Base-by-base conservation (phyloP, 805 yeast genomes). In the Kodamaea hsintzibuensis region DNA sequence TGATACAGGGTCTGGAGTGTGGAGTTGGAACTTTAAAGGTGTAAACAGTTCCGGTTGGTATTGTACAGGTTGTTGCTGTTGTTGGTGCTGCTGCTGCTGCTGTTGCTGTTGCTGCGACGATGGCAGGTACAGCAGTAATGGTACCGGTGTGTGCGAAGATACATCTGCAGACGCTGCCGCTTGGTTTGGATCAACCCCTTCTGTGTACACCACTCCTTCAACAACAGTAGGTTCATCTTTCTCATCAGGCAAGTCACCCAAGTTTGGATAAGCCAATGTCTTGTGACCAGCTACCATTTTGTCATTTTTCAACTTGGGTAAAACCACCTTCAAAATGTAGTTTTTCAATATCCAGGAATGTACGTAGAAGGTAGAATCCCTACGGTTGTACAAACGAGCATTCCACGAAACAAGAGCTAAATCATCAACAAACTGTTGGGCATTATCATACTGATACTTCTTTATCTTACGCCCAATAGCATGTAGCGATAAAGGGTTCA, bases 391-490 rank as follows among this genome's bases (percentile, higher is more conserved):
- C 47, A 86, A 82, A 56, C 89, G 82, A 2, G 98, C 97, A 65
- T 93, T 93, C 91, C 96, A 90, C 0, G 90, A 82, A 50, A 93
- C 88, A 68, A 89, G 96, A 0, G 87, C 90, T 55, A 92, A 66
- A 68, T 92, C 97, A 54, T 76, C 80, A 38, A 92, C 72, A 67
- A 90, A 91, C 45, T 83, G 85, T 60, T 85, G 88, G 0, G 89
- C 82, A 46, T 76, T 76, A 4, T 72, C 67, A 71, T 91, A 92
- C 55, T 71, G 72, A 49, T 69, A 70, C 42, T 78, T 74, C 55
- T 82, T 82, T 37, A 89, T 70, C 55, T 82, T 78, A 59, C 84
- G 80, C 54, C 81, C 84, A 54, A 92, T 81, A 57, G 87, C 84
- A 60, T 85, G 84, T 58, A 92, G 80, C 6, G 97, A 89, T 64